A percentile compares a stretch with the other conserved stretches of the same genome.
Conservation (phyloP, 805 yeast genomes). For the Zygosaccharomyces kombuchaensis region DNA sequence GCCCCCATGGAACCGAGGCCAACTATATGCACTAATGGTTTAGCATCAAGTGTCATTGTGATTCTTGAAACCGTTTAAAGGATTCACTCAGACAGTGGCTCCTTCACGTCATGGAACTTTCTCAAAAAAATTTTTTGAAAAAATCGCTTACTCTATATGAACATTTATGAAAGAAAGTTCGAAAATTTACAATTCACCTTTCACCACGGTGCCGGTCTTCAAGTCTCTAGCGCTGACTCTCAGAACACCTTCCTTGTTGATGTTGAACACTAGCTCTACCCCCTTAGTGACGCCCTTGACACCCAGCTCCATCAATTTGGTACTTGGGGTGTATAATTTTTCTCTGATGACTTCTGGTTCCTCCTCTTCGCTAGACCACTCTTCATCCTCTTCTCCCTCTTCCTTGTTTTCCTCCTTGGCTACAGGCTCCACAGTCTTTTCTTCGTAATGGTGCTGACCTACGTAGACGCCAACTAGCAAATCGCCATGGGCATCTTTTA, state of each 20-base stretch:
- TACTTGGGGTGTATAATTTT: constrained; percentile 68
- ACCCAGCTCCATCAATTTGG: constrained; percentile 71
- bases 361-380: constrained; percentile 53
- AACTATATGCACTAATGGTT: constrained; percentile 27
- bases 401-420: constrained; percentile 53
- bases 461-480: constrained; percentile 72
- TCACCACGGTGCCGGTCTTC: constrained; percentile 53
- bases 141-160: background rate
- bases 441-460: constrained; percentile 79
- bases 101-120: no score
- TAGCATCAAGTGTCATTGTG: constrained; percentile 17
- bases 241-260: constrained; percentile 57
- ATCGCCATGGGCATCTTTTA: constrained; percentile 57
- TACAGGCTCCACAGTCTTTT: constrained; percentile 66
- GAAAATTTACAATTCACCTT: constrained; percentile 44
- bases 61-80: no score
- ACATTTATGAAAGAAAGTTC: background rate
- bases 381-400: constrained; percentile 47
- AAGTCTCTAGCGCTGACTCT: constrained; percentile 60
- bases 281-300: constrained; percentile 64
- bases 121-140: background rate
- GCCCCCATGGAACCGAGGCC: constrained; percentile 38
- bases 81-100: no score
- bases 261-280: constrained; percentile 56
- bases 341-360: constrained; percentile 86